Conservation (phyloP, 2,329 filamentous ascomycete genomes). For the Exophiala oligosperma region DNA sequence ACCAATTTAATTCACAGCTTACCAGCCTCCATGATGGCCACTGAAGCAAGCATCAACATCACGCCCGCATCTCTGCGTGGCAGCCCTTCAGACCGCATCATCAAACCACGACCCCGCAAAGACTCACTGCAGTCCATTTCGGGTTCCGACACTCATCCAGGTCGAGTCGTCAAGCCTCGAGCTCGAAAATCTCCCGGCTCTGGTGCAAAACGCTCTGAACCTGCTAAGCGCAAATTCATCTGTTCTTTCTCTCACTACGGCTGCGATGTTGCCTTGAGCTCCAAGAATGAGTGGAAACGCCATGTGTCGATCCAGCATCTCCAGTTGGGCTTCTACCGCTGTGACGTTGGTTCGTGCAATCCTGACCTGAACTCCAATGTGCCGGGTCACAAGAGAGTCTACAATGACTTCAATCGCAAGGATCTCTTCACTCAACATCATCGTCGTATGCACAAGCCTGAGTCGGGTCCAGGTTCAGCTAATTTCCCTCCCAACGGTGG, state of each 20-base stretch:
- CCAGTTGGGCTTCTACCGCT: slow-evolving; percentile 72
- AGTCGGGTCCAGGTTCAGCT: slow-evolving; percentile 25
- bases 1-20: slow-evolving; percentile 3
- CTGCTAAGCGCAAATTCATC: slow-evolving; percentile 55
- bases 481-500: slow-evolving; percentile 22
- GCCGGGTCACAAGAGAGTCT: slow-evolving; percentile 26
- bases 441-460: slow-evolving; percentile 74
- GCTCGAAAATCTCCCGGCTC: slow-evolving; percentile 30
- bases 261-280: slow-evolving; percentile 70
- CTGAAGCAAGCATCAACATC: slow-evolving; percentile 24
- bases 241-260: slow-evolving; percentile 81
- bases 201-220: slow-evolving; percentile 30
- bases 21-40: slow-evolving; percentile 18
- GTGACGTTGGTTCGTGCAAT: slow-evolving; percentile 63
- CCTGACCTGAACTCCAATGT: slow-evolving; percentile 28
- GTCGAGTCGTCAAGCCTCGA: slow-evolving; percentile 30
- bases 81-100: slow-evolving; percentile 27
- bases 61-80: slow-evolving; percentile 25
- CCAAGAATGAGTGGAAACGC: slow-evolving; percentile 95
- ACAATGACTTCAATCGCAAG: slow-evolving; percentile 82
- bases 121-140: slow-evolving; percentile 29
- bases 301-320: slow-evolving; percentile 82
- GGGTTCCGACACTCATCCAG: slow-evolving; percentile 27
- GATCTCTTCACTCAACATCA: slow-evolving; percentile 89
- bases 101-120: slow-evolving; percentile 29